A percentile compares a stretch with the other conserved stretches of the same genome.
Conservation (phyloP, 306 rosid genomes). For the Sicyos baderoa region DNA sequence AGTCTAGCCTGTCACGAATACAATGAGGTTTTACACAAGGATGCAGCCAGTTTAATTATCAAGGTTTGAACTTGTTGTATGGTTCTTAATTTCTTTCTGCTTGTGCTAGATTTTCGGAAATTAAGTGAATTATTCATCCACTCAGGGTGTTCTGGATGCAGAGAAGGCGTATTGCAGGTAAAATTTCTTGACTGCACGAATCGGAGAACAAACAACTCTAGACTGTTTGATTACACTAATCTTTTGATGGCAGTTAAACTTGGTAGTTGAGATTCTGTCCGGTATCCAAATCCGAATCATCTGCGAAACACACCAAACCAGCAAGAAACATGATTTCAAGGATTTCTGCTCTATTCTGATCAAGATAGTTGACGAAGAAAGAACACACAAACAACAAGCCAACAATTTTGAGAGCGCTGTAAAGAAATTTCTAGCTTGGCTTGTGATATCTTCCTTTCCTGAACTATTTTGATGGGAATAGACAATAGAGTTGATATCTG, state of each 20-base stretch:
- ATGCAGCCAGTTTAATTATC: slow-evolving; percentile 69
- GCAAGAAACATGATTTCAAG: too few species aligned
- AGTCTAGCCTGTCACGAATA: slow-evolving; percentile 69
- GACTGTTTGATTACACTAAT: slow-evolving; percentile 5
- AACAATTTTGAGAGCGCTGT: background rate
- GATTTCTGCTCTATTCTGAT: too few species aligned
- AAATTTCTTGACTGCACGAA: slow-evolving; percentile 1
- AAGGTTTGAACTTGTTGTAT: slow-evolving; percentile 42
- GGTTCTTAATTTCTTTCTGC: slow-evolving; percentile 19
- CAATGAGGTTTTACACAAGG: slow-evolving; percentile 80
- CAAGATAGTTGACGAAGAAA: too few species aligned
- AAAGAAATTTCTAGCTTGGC: too few species aligned
- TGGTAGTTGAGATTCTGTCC: too few species aligned
- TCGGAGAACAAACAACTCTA: background rate
- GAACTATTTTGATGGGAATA: too few species aligned
- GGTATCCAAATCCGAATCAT: too few species aligned
- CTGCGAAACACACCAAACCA: too few species aligned
- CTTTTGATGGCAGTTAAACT: too few species aligned
- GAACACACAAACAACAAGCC: too few species aligned
- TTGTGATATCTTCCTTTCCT: too few species aligned
- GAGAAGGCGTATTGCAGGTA: slow-evolving; percentile 28
- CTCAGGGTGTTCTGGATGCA: slow-evolving; percentile 70
- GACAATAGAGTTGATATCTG: too few species aligned
- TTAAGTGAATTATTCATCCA: slow-evolving; percentile 23
- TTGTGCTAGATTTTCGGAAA: slow-evolving; percentile 16